Evolutionary conservation across 345 rosid genomes (phyloP).

Genomic region (Eucalyptus shirleyi): DNA sequence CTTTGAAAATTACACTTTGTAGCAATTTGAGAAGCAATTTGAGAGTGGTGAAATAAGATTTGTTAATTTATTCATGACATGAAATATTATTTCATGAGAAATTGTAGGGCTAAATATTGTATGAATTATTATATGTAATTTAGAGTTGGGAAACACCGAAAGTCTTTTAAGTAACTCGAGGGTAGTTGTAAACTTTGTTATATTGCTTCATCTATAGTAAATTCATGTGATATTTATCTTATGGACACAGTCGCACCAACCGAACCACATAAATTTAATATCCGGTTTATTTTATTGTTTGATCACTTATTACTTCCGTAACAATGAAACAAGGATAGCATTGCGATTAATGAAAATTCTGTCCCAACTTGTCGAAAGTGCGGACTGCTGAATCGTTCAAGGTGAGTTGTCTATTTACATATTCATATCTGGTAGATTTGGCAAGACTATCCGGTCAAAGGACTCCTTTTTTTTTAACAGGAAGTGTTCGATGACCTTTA

Average conservation of each 20-base stretch:
- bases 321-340: not conserved
- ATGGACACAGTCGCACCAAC: no score
- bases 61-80: not conserved
- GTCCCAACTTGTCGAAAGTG: not conserved
- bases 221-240: not conserved
- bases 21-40: not conserved
- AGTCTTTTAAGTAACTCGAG: not conserved
- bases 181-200: not conserved
- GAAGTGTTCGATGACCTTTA: not conserved
- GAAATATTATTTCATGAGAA: not conserved
- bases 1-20: not conserved
- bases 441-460: not conserved
- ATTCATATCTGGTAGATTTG: not conserved
- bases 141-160: fast-evolving
- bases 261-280: not conserved
- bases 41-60: not conserved
- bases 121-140: not conserved
- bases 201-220: not conserved
- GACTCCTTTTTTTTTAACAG: not conserved
- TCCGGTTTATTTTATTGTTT: not conserved
- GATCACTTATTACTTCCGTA: not conserved
- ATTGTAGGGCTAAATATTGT: not conserved
- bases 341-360: not conserved
- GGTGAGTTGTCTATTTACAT: not conserved
- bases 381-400: not conserved